Conservation (phyloP, 176 grass and related monocot species). For the Olyra latifolia region DNA sequence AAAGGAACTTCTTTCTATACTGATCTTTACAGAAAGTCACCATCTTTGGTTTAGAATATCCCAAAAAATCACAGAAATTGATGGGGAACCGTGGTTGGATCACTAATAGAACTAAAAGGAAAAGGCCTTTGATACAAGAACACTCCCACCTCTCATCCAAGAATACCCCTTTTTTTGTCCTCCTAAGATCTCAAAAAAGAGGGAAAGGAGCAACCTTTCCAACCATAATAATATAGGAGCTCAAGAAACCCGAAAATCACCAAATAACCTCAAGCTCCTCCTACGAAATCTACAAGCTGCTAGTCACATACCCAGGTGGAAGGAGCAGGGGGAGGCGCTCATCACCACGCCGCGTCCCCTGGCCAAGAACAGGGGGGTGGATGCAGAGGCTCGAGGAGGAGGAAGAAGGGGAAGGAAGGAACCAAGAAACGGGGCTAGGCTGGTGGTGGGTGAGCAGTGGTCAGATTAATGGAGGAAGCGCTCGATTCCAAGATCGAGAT, state of each 20-base stretch:
- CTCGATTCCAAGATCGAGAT: conserved; percentile 17
- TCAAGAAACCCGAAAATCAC: neutral
- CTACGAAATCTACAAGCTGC: neutral
- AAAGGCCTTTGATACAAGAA: neutral
- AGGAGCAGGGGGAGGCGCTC: neutral
- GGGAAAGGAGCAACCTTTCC: neutral
- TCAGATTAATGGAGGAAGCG: neutral
- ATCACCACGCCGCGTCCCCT: neutral
- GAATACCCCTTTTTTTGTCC: neutral
- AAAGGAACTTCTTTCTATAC: neutral
- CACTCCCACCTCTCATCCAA: neutral
- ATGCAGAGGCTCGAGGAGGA: neutral
- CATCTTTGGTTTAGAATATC: neutral
- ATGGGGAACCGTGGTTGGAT: neutral
- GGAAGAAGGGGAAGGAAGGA: conserved; percentile 12
- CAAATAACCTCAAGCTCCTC: no score
- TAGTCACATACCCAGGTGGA: neutral
- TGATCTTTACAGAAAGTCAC: neutral
- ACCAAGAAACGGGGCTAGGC: neutral
- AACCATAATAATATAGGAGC: neutral
- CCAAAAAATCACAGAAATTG: neutral
- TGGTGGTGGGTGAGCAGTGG: neutral
- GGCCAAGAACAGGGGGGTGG: neutral
- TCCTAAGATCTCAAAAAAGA: neutral
- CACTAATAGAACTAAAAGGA: neutral